Evolutionary conservation across 805 yeast species (phyloP).

Genomic region (Danielia reshetovae): DNA sequence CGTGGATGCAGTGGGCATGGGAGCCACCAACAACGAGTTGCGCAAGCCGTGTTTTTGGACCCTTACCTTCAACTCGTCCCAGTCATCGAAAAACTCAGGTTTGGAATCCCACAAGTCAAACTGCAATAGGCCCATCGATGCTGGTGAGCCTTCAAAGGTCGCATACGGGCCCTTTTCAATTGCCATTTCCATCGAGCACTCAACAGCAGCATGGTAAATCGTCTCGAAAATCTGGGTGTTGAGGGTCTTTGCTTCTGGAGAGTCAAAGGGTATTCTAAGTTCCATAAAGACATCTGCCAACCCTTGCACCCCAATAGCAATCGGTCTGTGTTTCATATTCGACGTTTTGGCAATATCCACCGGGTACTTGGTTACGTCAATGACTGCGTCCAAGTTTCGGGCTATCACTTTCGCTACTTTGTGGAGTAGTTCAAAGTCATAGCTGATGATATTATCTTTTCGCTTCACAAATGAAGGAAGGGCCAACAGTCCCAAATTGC

Average conservation of each 20-base stretch:
- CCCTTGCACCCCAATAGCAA: slow-evolving; percentile 98
- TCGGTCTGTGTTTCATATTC: slow-evolving; percentile 82
- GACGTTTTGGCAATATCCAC: slow-evolving; percentile 70
- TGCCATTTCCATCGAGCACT: slow-evolving; percentile 83
- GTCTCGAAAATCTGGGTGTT: slow-evolving; percentile 91
- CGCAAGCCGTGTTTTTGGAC: slow-evolving; percentile 67
- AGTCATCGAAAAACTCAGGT: slow-evolving; percentile 76
- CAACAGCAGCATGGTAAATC: slow-evolving; percentile 89
- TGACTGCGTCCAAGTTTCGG: slow-evolving; percentile 74
- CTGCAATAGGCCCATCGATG: slow-evolving; percentile 80
- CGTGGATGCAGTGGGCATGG: slow-evolving; percentile 98
- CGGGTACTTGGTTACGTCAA: slow-evolving; percentile 85
- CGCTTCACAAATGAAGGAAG: slow-evolving; percentile 65
- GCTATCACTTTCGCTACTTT: slow-evolving; percentile 72
- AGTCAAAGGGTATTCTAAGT: slow-evolving; percentile 82
- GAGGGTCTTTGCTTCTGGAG: slow-evolving; percentile 67
- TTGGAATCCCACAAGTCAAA: slow-evolving; percentile 81
- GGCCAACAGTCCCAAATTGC: slow-evolving; percentile 90
- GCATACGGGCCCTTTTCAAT: slow-evolving; percentile 62
- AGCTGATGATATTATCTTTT: slow-evolving; percentile 45
- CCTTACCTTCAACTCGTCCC: slow-evolving; percentile 66
- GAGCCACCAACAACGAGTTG: slow-evolving; percentile 85
- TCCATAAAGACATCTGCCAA: slow-evolving; percentile 84
- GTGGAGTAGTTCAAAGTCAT: slow-evolving; percentile 74
- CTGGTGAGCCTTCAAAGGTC: slow-evolving; percentile 81